Evolutionary conservation across 495 filamentous ascomycete species (phyloP), one percentile per base, ranked within the genome.

Genomic region (Polyplosphaeria fusca): DNA sequence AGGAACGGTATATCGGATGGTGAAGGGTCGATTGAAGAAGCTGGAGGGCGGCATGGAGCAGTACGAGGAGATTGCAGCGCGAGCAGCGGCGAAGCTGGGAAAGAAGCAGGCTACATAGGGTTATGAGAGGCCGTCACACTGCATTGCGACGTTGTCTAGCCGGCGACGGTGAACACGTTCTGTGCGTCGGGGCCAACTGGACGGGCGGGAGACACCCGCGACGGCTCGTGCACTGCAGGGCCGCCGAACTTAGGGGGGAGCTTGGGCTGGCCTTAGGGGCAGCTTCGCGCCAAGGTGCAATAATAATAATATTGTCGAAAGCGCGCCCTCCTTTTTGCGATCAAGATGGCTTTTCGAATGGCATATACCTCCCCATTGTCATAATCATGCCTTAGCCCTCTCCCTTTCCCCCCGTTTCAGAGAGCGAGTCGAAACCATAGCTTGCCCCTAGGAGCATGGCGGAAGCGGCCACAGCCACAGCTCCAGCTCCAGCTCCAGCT

Each of bases 11-110:
- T 71, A 69, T 47, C 55, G 65, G 26, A 22, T 71, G 37, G 44
- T 51, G 22, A 69, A 65, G 51, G 67, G 67, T 23, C 57, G 61
- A 41, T 55, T 69, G 60, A 68, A 55, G 57, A 60, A 49, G 60
- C 67, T 71, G 13, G 67, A 67, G 1, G 60, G 68, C 11, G 68
- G 67, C 4, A 71, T 69, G 68, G 32, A 56, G 56, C 58, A 69
- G 60, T 71, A 71, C 59, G 67, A 67, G 37, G 67, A 61, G 48
- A 65, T 65, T 54, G 68, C 68, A 24, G 58, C 54, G 19, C 61
- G 56, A 27, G 40, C 58, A 5, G 57, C 58, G 14, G 51, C 54
- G 37, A 61, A 55, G 51, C 55, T 69, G 41, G 55, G 39, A 5
- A 63, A 57, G 61, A 63, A 16, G 54, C 20, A 19, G 14, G 24